Evolutionary conservation across 1,284 basidiomycete species (phyloP).

Genomic region (Testicularia cyperi): DNA sequence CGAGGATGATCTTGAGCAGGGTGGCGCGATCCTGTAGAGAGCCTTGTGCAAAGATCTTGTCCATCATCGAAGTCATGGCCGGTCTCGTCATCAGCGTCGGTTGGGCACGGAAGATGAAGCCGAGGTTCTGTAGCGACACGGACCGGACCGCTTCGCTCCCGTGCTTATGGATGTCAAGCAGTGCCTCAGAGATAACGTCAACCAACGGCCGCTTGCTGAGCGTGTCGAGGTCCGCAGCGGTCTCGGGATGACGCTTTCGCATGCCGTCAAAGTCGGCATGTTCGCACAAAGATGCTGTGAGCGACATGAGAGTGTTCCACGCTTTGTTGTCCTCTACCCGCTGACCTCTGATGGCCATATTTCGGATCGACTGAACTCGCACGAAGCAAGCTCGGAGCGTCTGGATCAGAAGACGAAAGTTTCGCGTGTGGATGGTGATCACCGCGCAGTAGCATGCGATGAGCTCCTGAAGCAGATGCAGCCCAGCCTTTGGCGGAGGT

Average conservation of each 20-base stretch:
- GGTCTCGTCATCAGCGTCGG: constrained; percentile 82
- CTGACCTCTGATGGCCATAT: constrained; percentile 16
- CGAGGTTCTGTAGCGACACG: constrained; percentile 76
- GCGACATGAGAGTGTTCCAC: constrained; percentile 39
- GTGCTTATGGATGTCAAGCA: constrained; percentile 73
- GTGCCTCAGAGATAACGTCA: constrained; percentile 76
- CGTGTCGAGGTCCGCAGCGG: constrained; percentile 22
- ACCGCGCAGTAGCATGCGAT: constrained; percentile 87
- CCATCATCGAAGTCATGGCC: constrained; percentile 80
- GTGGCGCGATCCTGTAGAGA: constrained; percentile 73
- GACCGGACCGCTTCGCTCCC: constrained; percentile 67
- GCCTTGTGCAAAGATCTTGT: constrained; percentile 73
- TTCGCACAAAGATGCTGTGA: constrained; percentile 71
- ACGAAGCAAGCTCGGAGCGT: constrained; percentile 61
- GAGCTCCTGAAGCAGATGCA: constrained; percentile 69
- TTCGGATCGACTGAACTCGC: constrained; percentile 29
- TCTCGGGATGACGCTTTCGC: constrained; percentile 61
- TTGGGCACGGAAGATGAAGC: constrained; percentile 84
- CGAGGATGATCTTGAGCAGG: constrained; percentile 82
- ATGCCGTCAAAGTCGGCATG: constrained; percentile 82
- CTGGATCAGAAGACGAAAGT: constrained; percentile 74
- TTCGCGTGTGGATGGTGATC: constrained; percentile 80
- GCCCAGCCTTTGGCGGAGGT: constrained; percentile 61
- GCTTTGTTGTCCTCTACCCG: constrained; percentile 32
- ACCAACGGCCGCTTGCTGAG: constrained; percentile 69